phyloP scores from a whole-genome alignment of 1,284 basidiomycete genomes.

The Blastosporella zonata region DNA sequence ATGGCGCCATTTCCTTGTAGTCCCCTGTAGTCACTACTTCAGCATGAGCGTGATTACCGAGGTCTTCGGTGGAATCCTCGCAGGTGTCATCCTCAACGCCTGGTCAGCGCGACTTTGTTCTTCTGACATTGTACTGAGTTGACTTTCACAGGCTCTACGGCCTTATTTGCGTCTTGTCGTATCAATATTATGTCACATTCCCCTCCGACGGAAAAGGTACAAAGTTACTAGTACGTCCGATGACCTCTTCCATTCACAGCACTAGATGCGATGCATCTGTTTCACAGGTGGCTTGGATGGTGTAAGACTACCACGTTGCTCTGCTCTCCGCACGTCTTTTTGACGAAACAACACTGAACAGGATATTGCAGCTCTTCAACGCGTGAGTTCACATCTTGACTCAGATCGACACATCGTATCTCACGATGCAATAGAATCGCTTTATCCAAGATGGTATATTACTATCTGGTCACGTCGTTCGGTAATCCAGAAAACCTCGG shows the following conservation, averaged over 20 bases:
- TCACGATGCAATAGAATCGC: neutral
- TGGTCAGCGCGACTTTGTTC: neutral
- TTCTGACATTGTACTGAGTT: neutral
- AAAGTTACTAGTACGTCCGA: neutral
- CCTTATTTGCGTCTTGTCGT: neutral
- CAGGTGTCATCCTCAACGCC: neutral
- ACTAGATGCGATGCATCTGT: neutral
- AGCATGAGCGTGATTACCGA: neutral
- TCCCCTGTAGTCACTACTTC: no score
- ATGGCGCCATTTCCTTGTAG: no score
- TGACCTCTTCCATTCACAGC: neutral
- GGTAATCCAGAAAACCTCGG: neutral
- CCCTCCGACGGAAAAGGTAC: neutral
- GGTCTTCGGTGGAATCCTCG: neutral
- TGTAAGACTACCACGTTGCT: neutral
- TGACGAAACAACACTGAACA: neutral
- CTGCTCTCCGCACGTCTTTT: neutral
- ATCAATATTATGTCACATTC: neutral
- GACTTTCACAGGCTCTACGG: neutral
- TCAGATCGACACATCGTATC: neutral
- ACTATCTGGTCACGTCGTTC: slow-evolving; percentile 1
- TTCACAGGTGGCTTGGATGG: slow-evolving; percentile 2
- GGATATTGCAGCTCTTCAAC: neutral
- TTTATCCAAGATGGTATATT: slow-evolving; percentile 3
- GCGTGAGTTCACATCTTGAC: neutral